Conservation (phyloP, 2,329 filamentous ascomycete genomes). For the Arachnomyces sp. region DNA sequence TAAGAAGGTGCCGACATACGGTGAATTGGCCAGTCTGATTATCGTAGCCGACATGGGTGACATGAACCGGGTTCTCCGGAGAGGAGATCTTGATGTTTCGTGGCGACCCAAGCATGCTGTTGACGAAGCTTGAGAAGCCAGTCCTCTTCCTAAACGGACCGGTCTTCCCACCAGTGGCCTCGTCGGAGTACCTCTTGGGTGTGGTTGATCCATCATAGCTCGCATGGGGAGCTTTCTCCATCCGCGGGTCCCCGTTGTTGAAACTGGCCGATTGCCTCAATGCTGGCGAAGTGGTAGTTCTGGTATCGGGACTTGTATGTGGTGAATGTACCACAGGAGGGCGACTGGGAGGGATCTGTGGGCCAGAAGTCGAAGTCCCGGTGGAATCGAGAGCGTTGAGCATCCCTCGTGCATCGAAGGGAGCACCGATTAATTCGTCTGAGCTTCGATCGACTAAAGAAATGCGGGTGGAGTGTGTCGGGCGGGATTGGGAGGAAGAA, state of each 20-base stretch:
- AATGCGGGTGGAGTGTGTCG: conserved; percentile 26
- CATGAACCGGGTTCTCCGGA: conserved; percentile 93
- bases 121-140: conserved; percentile 81
- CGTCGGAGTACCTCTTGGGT: conserved; percentile 68
- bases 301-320: conserved; percentile 48
- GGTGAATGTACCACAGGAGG: conserved; percentile 38
- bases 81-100: conserved; percentile 93
- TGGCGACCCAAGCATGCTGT: conserved; percentile 71
- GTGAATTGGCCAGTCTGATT: conserved; percentile 95
- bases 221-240: conserved; percentile 41
- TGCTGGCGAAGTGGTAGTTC: conserved; percentile 40
- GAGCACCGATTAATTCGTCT: conserved; percentile 38
- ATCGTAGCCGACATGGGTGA: conserved; percentile 96
- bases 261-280: conserved; percentile 61
- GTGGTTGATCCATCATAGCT: conserved; percentile 43
- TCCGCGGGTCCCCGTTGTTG: conserved; percentile 44
- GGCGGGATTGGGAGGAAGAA: conserved; percentile 24
- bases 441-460: conserved; percentile 31
- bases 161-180: conserved; percentile 56
- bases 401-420: conserved; percentile 38
- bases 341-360: conserved; percentile 27
- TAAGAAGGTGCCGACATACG: conserved; percentile 45
- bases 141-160: conserved; percentile 68
- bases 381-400: conserved; percentile 36
- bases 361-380: conserved; percentile 17